Evolutionary conservation across 2,329 filamentous ascomycete genomes (phyloP), one percentile per base, ranked within the genome.

Genomic region (Pseudogymnoascus sp.): DNA sequence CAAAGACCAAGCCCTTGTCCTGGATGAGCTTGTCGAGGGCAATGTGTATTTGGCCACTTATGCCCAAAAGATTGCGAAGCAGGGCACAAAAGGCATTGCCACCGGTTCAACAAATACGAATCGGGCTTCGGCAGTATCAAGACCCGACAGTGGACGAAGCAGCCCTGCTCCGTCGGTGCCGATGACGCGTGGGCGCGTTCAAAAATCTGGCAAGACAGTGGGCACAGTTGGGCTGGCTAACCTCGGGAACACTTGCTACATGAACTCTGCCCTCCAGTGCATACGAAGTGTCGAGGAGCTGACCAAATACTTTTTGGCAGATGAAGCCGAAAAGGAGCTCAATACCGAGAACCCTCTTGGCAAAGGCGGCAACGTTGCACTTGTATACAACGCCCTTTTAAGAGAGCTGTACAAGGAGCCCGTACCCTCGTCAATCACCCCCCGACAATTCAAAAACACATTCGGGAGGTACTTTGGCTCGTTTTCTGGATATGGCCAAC

Each of bases 241-340:
- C 72, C 79, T 99, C 13, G 95, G 95, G 59, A 99, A 99, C 72
- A 97, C 95, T 0, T 99, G 95, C 77, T 99, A 99, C 77, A 97
- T 97, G 93, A 97, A 97, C 75, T 96, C 93, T 21, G 95, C 95
- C 9, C 80, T 97, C 62, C 95, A 99, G 74, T 99, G 95, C 74
- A 85, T 99, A 61, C 87, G 93, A 60, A 96, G 91, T 69, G 92
- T 97, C 0, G 91, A 96, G 72, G 95, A 99, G 75, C 78, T 99
- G 67, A 93, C 91, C 4, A 88, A 92, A 71, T 99, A 96, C 75
- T 97, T 99, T 75, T 76, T 97, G 60, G 81, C 84, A 60, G 83
- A 87, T 64, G 83, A 88, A 66, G 92, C 90, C 76, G 85, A 88
- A 70, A 78, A 82, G 61, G 93, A 99, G 71, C 82, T 97, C 68